Evolutionary conservation across 345 rosid genomes (phyloP).

Genomic region (Hibiscus tridactylites): DNA sequence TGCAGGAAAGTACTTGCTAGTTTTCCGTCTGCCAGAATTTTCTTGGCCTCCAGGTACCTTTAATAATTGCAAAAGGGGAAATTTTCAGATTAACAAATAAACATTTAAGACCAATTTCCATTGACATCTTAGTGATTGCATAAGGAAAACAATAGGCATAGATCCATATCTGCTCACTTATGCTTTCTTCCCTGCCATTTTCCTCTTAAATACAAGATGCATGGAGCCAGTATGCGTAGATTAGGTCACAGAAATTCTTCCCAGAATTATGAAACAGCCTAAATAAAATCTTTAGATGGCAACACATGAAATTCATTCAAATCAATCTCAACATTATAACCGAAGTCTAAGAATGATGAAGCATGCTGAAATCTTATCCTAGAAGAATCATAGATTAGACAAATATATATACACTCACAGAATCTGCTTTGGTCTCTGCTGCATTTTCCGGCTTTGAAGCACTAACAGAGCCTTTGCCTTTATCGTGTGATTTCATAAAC

Average conservation of each 20-base stretch:
- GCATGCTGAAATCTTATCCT: neutral
- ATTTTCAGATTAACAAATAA: neutral
- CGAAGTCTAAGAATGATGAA: neutral
- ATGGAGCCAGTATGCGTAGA: neutral
- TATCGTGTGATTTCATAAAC: conserved; percentile 92
- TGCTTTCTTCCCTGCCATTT: neutral
- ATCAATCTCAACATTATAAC: neutral
- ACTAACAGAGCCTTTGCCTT: conserved; percentile 43
- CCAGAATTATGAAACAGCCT: neutral
- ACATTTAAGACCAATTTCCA: neutral
- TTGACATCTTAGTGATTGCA: neutral
- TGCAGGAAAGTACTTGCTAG: conserved; percentile 85
- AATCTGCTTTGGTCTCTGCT: conserved; percentile 28
- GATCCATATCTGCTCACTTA: neutral
- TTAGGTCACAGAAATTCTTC: neutral
- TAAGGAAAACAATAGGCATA: neutral
- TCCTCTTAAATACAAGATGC: neutral
- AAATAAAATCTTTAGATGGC: neutral
- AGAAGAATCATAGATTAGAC: neutral
- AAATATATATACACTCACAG: conserved; percentile 30
- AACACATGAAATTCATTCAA: neutral
- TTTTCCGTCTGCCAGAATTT: conserved; percentile 61
- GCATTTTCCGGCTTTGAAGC: conserved; percentile 32
- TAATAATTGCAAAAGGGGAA: neutral
- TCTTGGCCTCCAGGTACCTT: conserved; percentile 43